Evolutionary conservation across 2,329 filamentous ascomycete genomes (phyloP).

Genomic region (Fusarium odoratissimum): DNA sequence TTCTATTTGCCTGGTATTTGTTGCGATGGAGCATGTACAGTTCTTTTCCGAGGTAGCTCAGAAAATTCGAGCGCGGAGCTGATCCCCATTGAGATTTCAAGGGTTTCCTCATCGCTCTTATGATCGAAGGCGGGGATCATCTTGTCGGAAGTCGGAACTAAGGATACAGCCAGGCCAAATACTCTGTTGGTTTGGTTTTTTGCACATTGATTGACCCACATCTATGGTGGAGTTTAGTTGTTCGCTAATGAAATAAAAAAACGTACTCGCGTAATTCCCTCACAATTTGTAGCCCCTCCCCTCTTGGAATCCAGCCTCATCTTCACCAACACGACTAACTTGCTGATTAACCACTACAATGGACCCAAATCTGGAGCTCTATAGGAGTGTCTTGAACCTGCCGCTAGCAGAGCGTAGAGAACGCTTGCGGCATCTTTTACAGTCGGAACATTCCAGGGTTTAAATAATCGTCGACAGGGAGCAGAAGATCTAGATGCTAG

Average conservation of each 20-base stretch:
- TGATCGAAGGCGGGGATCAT: no score
- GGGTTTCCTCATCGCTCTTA: no score
- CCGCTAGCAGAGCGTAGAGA: background rate
- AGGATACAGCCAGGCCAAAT: no score
- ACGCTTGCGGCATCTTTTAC: slow-evolving; percentile 5
- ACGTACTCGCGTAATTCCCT: background rate
- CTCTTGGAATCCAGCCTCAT: background rate
- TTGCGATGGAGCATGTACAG: no score
- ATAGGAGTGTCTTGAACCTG: slow-evolving; percentile 16
- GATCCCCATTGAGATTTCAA: no score
- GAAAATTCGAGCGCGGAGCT: no score
- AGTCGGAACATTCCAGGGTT: background rate
- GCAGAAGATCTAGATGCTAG: background rate
- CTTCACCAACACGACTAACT: background rate
- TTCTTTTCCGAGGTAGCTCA: no score
- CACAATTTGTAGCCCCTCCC: background rate
- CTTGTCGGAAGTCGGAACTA: no score
- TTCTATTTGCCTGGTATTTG: no score
- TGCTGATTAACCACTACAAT: background rate
- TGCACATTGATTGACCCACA: background rate
- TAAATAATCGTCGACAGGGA: background rate
- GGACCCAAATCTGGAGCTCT: slow-evolving; percentile 19
- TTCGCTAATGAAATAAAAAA: background rate
- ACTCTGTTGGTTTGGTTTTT: no score
- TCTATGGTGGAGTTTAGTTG: no score